Evolutionary conservation across 495 filamentous ascomycete genomes (phyloP).

Genomic region (Penicillium pulvis): DNA sequence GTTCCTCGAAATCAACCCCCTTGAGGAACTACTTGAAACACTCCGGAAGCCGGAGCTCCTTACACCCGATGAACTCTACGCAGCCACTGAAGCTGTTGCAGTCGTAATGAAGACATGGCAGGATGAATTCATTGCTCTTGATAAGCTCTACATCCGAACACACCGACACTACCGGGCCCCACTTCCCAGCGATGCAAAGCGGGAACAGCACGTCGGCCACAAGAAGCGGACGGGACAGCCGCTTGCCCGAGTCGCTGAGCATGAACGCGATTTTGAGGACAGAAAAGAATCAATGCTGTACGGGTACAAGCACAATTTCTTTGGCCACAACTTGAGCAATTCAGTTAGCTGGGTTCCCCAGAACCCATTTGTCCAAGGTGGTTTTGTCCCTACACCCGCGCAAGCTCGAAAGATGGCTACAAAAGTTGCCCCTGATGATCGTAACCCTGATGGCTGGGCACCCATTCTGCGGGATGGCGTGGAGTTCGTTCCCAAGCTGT

Average conservation of each 20-base stretch:
- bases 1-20: constrained; percentile 46
- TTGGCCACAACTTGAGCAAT: constrained; percentile 12
- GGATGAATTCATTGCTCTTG: constrained; percentile 63
- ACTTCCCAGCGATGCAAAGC: constrained; percentile 18
- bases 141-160: constrained; percentile 54
- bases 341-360: constrained; percentile 30
- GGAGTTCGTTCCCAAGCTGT: constrained; percentile 39
- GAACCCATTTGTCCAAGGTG: constrained; percentile 46
- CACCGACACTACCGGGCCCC: constrained; percentile 36
- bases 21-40: constrained; percentile 37
- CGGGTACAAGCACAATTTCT: constrained; percentile 39
- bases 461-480: constrained; percentile 34
- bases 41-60: constrained; percentile 40
- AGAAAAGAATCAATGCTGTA: constrained; percentile 48
- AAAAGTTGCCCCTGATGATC: constrained; percentile 35
- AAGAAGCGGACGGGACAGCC: constrained; percentile 26
- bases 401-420: constrained; percentile 42
- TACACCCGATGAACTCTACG: constrained; percentile 53
- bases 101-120: constrained; percentile 60
- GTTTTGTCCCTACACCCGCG: constrained; percentile 47
- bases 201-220: constrained; percentile 15
- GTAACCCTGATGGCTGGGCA: constrained; percentile 45
- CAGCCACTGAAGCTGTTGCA: constrained; percentile 52
- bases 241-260: constrained; percentile 22
- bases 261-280: constrained; percentile 35